Percentiles rank a stretch among this genome's conserved stretches.
Evolutionary conservation across 306 rosid species (phyloP).

Genomic region (Boehmeria nivea): DNA sequence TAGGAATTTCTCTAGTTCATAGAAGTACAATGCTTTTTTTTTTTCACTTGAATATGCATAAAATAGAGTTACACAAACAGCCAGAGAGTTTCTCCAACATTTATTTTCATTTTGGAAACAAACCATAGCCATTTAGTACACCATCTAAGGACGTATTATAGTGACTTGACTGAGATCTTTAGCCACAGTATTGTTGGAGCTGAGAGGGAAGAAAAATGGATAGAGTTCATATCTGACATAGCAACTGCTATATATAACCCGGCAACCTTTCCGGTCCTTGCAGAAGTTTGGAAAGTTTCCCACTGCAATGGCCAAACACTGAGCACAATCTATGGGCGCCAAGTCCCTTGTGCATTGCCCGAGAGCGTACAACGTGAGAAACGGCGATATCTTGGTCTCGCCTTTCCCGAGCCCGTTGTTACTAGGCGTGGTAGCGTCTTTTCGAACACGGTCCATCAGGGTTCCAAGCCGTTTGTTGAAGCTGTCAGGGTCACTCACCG

Average conservation of each 20-base stretch:
- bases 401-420: constrained; percentile 60
- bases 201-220: constrained; percentile 61
- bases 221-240: constrained; percentile 65
- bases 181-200: constrained; percentile 22
- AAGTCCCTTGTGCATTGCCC: constrained; percentile 71
- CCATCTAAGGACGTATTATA: not conserved
- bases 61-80: not conserved
- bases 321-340: constrained; percentile 41
- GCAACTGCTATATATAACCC: constrained; percentile 56
- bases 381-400: constrained; percentile 31
- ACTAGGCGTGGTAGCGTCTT: constrained; percentile 30
- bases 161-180: not conserved
- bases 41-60: not conserved
- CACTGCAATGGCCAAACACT: constrained; percentile 61
- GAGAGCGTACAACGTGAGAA: constrained; percentile 52
- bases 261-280: constrained; percentile 40
- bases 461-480: constrained; percentile 42
- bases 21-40: no score
- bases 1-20: no score
- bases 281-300: constrained; percentile 37
- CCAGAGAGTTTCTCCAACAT: not conserved
- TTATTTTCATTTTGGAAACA: not conserved
- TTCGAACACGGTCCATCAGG: constrained; percentile 31
- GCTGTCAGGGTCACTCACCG: constrained; percentile 47
- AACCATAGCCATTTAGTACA: no score